Conservation (phyloP, 2,329 filamentous ascomycete genomes). For the Lojkania enalia region DNA sequence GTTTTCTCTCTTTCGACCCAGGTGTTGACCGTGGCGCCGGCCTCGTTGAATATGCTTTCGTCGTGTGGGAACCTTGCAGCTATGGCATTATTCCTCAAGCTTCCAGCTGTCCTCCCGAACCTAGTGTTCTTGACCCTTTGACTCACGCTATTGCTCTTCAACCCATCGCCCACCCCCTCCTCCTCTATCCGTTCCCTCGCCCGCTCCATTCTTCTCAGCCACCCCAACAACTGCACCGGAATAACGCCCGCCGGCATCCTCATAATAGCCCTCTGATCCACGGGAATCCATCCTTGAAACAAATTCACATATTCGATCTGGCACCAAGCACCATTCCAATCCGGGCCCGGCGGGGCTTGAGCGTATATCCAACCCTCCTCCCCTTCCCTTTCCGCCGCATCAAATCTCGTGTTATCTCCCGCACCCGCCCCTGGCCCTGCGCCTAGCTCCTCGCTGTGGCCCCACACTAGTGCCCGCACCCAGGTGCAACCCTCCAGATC, state of each 20-base stretch:
- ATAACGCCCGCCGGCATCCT: conserved; percentile 42
- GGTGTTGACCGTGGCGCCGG: conserved; percentile 24
- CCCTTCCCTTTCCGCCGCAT: conserved; percentile 8
- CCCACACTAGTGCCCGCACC: conserved; percentile 57
- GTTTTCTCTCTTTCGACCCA: conserved; percentile 48
- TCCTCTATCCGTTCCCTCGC: conserved; percentile 36
- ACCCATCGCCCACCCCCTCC: conserved; percentile 12
- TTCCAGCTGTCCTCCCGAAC: too few relatives aligned
- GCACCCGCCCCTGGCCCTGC: not conserved
- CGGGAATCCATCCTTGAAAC: conserved; percentile 51
- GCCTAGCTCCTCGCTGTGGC: not conserved
- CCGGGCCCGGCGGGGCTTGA: conserved; percentile 24
- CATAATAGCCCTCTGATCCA: conserved; percentile 30
- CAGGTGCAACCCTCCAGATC: conserved; percentile 65
- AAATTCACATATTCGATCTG: conserved; percentile 48
- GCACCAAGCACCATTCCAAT: conserved; percentile 51
- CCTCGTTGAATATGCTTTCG: conserved; percentile 16
- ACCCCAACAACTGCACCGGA: conserved; percentile 39
- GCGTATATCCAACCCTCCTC: conserved; percentile 21
- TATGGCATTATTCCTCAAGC: too few relatives aligned
- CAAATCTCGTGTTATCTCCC: not conserved
- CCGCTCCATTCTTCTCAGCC: too few relatives aligned
- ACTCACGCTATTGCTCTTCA: too few relatives aligned
- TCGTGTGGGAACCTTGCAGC: too few relatives aligned
- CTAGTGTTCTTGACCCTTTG: too few relatives aligned